Evolutionary conservation across 2,329 filamentous ascomycete species (phyloP), one percentile per base, ranked within the genome.

Genomic region (Pestalotiopsis sp.): DNA sequence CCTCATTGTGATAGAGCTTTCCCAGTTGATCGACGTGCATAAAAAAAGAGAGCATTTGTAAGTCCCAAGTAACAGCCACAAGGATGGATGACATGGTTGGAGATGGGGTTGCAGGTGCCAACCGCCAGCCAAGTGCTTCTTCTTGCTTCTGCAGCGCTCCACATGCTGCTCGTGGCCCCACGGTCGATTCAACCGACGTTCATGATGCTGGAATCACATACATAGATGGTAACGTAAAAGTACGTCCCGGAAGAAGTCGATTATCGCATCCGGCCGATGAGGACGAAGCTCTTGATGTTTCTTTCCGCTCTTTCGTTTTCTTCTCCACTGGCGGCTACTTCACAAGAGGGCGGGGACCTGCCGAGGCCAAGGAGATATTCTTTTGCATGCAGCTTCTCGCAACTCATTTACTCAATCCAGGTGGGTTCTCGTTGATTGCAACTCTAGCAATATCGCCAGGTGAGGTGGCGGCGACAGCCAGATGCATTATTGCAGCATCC

Each of bases 401-500:
- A 20, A 39, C n/a, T 62, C 59, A 36, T 11, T 62, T 62, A 39
- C 59, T 62, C 59, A 39, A 39, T 62, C 59, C 59, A 62, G 59
- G 14, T 17, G 11, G 57, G 57, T n/a, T 59, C 20, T 59, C 23
- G 27, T 59, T 23, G 57, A 36, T 27, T 59, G 27, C 57, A 36
- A 59, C 57, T 59, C 23, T 39, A 39, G 59, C 31, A 39, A 36
- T 62, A 39, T 39, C n/a, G 59, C 45, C 45, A 52, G 20, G 45
- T 52, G n/a, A 52, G 17, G 20, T 60, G 9, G 58, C 57, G 45
- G 52, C 64, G 52, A 36, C 41, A 66, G 31, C 41, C 45, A 52
- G 20, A 17, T 66, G 45, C 52, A 58, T 38, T 36, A 36, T 9
- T 56, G 64, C 64, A 66, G 64, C 25, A 20, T 27, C 45, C 38